phyloP scores from a whole-genome alignment of 805 yeast genomes.

The Debaryomyces maramus region DNA sequence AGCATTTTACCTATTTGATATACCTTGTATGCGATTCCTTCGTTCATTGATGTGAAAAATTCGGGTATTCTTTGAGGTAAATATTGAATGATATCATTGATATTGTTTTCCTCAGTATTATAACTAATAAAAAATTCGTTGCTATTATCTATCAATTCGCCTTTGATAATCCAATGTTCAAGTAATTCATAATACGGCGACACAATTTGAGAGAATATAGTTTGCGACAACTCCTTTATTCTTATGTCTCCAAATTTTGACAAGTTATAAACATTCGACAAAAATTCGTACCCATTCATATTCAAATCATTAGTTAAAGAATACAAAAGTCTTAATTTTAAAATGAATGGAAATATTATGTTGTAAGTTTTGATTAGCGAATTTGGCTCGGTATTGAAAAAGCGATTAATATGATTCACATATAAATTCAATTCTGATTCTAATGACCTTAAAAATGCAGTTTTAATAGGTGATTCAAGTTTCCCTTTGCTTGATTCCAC shows the following conservation, averaged over 20 bases:
- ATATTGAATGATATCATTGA: conserved; percentile 35
- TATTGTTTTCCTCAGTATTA: conserved; percentile 26
- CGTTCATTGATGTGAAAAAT: conserved; percentile 36
- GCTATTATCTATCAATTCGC: conserved; percentile 54
- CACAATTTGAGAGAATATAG: conserved; percentile 46
- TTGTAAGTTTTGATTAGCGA: conserved; percentile 39
- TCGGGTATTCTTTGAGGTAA: conserved; percentile 42
- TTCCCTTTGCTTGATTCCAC: conserved; percentile 25
- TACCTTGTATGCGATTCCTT: conserved; percentile 42
- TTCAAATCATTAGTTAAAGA: conserved; percentile 39
- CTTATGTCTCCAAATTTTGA: conserved; percentile 64
- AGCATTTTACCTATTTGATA: conserved; percentile 73
- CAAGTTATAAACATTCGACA: conserved; percentile 51
- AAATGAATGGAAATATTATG: conserved; percentile 49
- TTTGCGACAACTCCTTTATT: conserved; percentile 43
- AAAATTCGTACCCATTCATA: conserved; percentile 49
- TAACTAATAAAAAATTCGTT: conserved; percentile 63
- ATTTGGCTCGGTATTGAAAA: conserved; percentile 28
- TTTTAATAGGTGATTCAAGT: conserved; percentile 53
- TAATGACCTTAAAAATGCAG: conserved; percentile 57
- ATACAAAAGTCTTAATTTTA: conserved; percentile 58
- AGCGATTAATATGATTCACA: conserved; percentile 32
- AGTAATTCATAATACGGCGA: conserved; percentile 63
- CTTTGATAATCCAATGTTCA: conserved; percentile 67
- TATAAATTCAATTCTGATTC: conserved; percentile 39